phyloP scores from a whole-genome alignment of 1,284 basidiomycete species.

The Abortiporus biennis region DNA sequence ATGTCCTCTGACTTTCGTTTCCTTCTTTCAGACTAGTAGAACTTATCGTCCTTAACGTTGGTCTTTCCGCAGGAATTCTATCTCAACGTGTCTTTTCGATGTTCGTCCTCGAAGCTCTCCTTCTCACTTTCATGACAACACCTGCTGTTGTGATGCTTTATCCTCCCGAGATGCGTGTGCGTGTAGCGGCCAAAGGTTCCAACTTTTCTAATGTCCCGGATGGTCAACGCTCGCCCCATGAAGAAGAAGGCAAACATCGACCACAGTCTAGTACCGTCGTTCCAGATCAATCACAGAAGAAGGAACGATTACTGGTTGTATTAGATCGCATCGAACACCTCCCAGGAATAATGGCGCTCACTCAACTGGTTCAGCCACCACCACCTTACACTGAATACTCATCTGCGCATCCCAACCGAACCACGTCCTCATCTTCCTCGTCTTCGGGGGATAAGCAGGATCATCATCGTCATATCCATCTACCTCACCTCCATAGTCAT shows the following conservation, averaged over 20 bases:
- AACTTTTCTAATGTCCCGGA: constrained; percentile 40
- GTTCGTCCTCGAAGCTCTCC: constrained; percentile 87
- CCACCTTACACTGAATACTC: constrained; percentile 12
- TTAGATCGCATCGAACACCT: constrained; percentile 91
- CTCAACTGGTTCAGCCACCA: constrained; percentile 51
- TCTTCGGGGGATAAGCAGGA: neutral
- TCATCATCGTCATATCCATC: neutral
- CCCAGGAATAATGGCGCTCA: constrained; percentile 65
- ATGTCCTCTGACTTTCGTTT: neutral
- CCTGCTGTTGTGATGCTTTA: constrained; percentile 78
- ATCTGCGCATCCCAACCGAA: neutral
- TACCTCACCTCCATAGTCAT: too few relatives aligned
- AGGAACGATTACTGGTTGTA: constrained; percentile 71
- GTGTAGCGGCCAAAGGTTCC: constrained; percentile 36
- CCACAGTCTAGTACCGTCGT: too few relatives aligned
- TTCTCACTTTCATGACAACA: constrained; percentile 87
- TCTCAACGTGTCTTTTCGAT: constrained; percentile 68
- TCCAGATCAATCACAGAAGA: constrained; percentile 28
- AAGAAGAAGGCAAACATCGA: constrained; percentile 14
- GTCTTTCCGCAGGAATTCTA: constrained; percentile 66
- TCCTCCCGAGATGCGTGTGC: constrained; percentile 56
- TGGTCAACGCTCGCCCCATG: constrained; percentile 14
- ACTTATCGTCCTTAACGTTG: constrained; percentile 71
- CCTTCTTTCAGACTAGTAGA: constrained; percentile 35
- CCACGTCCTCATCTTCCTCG: neutral